Conservation (phyloP, 2,329 filamentous ascomycete genomes). For the Exophiala dermatitidis region DNA sequence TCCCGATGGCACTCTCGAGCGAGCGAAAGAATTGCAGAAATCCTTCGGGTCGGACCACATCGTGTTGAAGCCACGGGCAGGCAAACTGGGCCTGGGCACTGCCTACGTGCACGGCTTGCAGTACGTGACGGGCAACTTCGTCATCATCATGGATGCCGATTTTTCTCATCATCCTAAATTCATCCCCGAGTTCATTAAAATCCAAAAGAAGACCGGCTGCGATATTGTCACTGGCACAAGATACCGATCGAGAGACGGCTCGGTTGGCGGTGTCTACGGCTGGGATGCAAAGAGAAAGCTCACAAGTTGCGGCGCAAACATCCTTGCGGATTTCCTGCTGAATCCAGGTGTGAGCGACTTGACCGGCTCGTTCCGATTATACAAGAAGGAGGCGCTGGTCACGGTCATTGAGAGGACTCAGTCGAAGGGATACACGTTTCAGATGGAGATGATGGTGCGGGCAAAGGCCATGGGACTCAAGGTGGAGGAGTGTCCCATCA, state of each 20-base stretch:
- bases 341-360: constrained; percentile 90
- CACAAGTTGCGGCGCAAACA: constrained; percentile 72
- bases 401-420: constrained; percentile 86
- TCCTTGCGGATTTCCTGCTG: constrained; percentile 91
- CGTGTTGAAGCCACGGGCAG: constrained; percentile 75
- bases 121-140: constrained; percentile 84
- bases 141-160: constrained; percentile 99
- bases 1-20: constrained; percentile 85
- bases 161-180: constrained; percentile 99
- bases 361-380: constrained; percentile 88
- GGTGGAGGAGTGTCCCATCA: constrained; percentile 92
- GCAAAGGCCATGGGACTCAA: constrained; percentile 93
- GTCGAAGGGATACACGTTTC: constrained; percentile 96
- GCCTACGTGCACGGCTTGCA: constrained; percentile 93
- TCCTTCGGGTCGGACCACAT: constrained; percentile 71
- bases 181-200: constrained; percentile 85
- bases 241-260: constrained; percentile 63
- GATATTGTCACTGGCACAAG: constrained; percentile 96
- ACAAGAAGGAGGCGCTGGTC: constrained; percentile 83
- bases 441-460: constrained; percentile 99
- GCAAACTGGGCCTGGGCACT: constrained; percentile 94
- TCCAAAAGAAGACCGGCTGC: constrained; percentile 70
- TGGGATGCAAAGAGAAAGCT: constrained; percentile 89
- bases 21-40: constrained; percentile 83
- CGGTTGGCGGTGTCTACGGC: constrained; percentile 73